Evolutionary conservation across 2,329 filamentous ascomycete species (phyloP).

Genomic region (Lecanosticta acicola): DNA sequence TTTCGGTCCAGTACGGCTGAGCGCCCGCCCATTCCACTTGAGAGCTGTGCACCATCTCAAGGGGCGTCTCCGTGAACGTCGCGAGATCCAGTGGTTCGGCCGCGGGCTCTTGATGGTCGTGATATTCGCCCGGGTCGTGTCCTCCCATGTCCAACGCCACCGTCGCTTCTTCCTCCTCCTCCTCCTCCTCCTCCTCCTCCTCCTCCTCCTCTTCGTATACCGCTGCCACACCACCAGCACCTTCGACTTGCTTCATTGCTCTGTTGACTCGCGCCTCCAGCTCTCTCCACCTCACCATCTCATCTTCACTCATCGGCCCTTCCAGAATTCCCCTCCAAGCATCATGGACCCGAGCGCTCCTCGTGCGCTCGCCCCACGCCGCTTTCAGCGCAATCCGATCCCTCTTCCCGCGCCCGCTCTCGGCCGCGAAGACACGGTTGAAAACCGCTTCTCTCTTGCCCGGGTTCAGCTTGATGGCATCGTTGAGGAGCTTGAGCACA

Average conservation of each 20-base stretch:
- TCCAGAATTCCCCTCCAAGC: background rate
- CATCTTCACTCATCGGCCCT: background rate
- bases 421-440: constrained; percentile 1
- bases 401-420: background rate
- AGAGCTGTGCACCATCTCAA: constrained; percentile 2
- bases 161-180: background rate
- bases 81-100: background rate
- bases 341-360: background rate
- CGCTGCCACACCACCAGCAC: background rate
- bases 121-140: no score
- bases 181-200: background rate
- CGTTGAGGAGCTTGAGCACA: background rate
- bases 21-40: constrained; percentile 5
- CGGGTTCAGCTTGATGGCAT: background rate
- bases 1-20: constrained; percentile 1
- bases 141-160: no score
- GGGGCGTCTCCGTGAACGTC: background rate
- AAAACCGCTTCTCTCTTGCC: background rate
- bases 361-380: constrained; percentile 1
- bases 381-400: background rate
- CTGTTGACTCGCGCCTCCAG: background rate
- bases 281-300: background rate
- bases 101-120: no score
- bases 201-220: background rate
- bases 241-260: background rate